These are phyloP conservation scores for Melanopsichium pennsylvanicum DNA, from an alignment of 1,284 basidiomycete species.

Conservation along the genomic window DNA sequence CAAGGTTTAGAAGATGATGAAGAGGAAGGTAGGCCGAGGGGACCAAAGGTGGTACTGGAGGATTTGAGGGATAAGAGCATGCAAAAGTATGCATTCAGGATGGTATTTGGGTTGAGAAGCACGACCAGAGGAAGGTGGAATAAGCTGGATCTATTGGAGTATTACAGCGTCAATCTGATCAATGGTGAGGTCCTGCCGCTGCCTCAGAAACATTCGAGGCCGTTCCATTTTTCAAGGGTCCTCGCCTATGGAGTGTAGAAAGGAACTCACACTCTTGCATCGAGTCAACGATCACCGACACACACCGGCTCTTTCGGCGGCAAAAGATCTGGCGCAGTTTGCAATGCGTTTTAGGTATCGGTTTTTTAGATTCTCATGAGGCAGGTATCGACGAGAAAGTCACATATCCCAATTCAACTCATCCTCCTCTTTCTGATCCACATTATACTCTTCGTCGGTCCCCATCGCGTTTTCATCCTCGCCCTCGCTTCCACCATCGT, in stretches of 20 bases:
- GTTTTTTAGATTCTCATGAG: too few relatives aligned
- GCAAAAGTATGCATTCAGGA: conserved; percentile 81
- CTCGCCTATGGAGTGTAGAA: conserved; percentile 53
- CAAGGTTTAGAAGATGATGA: conserved; percentile 48
- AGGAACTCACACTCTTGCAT: neutral
- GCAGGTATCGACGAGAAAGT: too few relatives aligned
- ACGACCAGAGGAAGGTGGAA: conserved; percentile 78
- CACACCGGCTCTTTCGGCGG: too few relatives aligned
- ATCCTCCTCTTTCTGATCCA: conserved; percentile 39
- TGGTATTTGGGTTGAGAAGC: conserved; percentile 80
- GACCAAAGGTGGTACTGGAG: conserved; percentile 56
- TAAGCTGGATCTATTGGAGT: conserved; percentile 78
- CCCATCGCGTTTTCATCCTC: conserved; percentile 12
- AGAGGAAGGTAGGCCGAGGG: conserved; percentile 28
- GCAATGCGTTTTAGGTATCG: too few relatives aligned
- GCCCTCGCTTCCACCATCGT: neutral
- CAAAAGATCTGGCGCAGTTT: too few relatives aligned
- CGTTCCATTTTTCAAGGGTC: conserved; percentile 88
- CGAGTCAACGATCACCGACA: too few relatives aligned
- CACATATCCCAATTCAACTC: conserved; percentile 40
- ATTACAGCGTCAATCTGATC: conserved; percentile 71
- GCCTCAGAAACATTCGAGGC: conserved; percentile 80
- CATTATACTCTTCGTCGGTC: conserved; percentile 55
- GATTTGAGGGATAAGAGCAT: conserved; percentile 57
- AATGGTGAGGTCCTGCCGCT: conserved; percentile 79